These are phyloP conservation scores for Fraxinus dipetala DNA, from an alignment of 305 asterid genomes.

Conservation along the genomic window DNA sequence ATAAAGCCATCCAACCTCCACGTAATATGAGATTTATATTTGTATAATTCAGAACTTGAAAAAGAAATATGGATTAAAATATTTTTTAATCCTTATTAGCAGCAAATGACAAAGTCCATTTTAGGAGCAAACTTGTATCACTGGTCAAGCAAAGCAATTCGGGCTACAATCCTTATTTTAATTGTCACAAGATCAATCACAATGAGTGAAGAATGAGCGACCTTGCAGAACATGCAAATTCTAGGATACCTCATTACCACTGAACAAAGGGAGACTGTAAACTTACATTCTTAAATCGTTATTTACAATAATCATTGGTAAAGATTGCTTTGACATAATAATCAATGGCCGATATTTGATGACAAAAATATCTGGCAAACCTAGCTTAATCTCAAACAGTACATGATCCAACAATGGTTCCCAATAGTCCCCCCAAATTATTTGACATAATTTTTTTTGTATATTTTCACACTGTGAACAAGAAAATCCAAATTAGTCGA, in stretches of 20 bases:
- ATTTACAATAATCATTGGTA: neutral
- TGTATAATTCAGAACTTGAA: neutral
- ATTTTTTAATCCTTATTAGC: neutral
- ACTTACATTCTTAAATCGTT: neutral
- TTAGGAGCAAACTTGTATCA: neutral
- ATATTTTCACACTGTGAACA: neutral
- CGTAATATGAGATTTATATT: neutral
- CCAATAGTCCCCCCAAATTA: neutral
- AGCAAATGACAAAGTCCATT: neutral
- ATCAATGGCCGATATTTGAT: neutral
- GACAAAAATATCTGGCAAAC: neutral
- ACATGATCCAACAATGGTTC: neutral
- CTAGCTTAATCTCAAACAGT: neutral
- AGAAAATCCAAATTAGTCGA: neutral
- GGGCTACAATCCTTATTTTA: neutral
- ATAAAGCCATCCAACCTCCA: neutral
- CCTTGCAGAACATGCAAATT: neutral
- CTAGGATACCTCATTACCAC: neutral
- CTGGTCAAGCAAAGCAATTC: neutral
- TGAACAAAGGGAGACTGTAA: neutral
- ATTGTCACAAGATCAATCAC: neutral
- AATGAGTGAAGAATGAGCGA: neutral
- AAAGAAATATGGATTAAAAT: neutral
- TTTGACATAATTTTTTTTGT: neutral
- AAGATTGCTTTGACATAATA: neutral